A percentile compares a stretch with the other conserved stretches of the same genome.
phyloP scores from a whole-genome alignment of 805 yeast species.

The Debaryomyces hansenii region DNA sequence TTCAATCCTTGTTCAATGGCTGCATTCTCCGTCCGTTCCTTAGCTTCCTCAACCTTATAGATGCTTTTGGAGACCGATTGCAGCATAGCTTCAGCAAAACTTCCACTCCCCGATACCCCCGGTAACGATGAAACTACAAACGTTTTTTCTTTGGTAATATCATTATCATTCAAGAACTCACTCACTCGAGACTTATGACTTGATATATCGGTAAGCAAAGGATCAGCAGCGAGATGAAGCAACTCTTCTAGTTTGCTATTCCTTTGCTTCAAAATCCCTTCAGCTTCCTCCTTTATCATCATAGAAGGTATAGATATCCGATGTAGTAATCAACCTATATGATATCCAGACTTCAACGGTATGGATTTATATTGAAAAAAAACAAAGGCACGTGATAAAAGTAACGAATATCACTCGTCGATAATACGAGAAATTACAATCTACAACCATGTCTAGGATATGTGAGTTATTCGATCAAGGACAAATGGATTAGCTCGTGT shows the following conservation, averaged over 20 bases:
- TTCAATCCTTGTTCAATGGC: constrained; percentile 1
- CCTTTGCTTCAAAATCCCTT: constrained; percentile 8
- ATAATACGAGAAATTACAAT: not conserved
- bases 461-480: too few species aligned
- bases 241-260: constrained; percentile 16
- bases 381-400: not conserved
- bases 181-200: constrained; percentile 1
- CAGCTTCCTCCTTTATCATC: constrained; percentile 2
- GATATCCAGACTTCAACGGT: not conserved
- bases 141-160: constrained; percentile 19
- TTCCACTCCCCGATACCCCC: constrained; percentile 3
- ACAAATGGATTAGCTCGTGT: too few species aligned
- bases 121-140: constrained; percentile 10
- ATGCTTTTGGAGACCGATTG: constrained; percentile 2
- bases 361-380: not conserved
- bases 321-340: not conserved
- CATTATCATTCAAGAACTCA: constrained; percentile 8
- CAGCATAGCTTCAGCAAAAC: constrained; percentile 2
- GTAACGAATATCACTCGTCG: not conserved
- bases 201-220: constrained; percentile 10
- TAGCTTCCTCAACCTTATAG: constrained; percentile 1
- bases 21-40: constrained; percentile 1
- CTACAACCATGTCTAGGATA: too few species aligned
- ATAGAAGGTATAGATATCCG: not conserved
- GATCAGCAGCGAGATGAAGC: constrained; percentile 15